Conservation (phyloP, 352 stramenopile species). For the Phytophthora syringae region DNA sequence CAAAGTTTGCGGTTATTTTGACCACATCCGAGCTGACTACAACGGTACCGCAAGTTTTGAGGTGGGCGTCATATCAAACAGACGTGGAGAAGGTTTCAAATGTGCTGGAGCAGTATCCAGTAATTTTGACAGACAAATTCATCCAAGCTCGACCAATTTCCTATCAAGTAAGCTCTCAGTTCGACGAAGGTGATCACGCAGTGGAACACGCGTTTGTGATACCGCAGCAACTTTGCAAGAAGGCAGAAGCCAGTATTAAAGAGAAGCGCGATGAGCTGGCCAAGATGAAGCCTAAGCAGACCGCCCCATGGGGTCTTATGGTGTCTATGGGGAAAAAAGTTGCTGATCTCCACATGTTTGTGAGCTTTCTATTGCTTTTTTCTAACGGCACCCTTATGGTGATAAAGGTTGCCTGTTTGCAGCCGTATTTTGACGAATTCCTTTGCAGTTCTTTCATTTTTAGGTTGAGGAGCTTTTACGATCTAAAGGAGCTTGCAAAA, state of each 20-base stretch:
- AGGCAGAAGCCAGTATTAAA: neutral
- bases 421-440: neutral
- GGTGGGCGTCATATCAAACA: neutral
- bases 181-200: neutral
- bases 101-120: neutral
- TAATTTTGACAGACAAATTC: neutral
- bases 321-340: neutral
- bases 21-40: neutral
- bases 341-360: neutral
- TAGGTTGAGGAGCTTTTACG: neutral
- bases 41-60: neutral
- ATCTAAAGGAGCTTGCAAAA: neutral
- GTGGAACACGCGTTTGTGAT: neutral
- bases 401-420: neutral
- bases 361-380: neutral
- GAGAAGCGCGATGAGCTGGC: neutral
- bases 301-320: neutral
- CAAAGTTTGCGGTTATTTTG: constrained; percentile 5
- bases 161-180: neutral
- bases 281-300: too few species aligned
- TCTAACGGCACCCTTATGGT: too few species aligned
- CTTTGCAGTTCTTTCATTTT: neutral
- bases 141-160: neutral
- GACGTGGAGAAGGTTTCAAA: neutral
- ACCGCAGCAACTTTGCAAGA: neutral